Percentiles rank a stretch among this genome's conserved stretches.
Conservation (phyloP, 495 filamentous ascomycete species). For the Platismatia glauca region DNA sequence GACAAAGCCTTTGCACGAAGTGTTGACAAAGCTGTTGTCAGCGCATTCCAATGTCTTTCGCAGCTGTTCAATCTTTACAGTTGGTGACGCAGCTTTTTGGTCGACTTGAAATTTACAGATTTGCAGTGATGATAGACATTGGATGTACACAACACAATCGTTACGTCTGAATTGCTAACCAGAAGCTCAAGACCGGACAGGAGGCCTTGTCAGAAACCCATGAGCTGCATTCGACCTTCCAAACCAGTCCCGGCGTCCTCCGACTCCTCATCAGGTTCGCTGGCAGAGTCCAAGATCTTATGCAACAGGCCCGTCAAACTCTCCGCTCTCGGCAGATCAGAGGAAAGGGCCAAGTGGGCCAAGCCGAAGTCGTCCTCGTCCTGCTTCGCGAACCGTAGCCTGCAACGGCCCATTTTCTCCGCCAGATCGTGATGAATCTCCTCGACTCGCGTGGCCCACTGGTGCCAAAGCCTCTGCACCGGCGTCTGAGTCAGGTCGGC, state of each 20-base stretch:
- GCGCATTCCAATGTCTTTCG: not conserved
- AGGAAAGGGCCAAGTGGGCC: not conserved
- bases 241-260: not conserved
- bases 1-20: not conserved
- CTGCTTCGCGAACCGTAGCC: not conserved
- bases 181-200: too few relatives aligned
- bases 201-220: not conserved
- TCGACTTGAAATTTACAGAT: too few relatives aligned
- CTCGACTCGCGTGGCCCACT: not conserved
- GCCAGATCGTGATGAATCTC: not conserved
- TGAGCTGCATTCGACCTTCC: not conserved
- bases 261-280: not conserved
- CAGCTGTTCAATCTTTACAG: not conserved
- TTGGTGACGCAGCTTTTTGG: too few relatives aligned
- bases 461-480: not conserved
- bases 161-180: too few relatives aligned
- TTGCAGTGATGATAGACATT: not conserved
- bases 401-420: not conserved
- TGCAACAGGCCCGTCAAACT: not conserved
- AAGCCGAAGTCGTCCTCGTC: not conserved
- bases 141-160: too few relatives aligned
- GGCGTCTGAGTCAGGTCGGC: not conserved
- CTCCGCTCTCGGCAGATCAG: not conserved
- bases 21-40: not conserved
- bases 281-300: not conserved